These are phyloP conservation scores for Avena sativa DNA, from an alignment of 176 grass and related monocot species.

Conservation along the genomic window DNA sequence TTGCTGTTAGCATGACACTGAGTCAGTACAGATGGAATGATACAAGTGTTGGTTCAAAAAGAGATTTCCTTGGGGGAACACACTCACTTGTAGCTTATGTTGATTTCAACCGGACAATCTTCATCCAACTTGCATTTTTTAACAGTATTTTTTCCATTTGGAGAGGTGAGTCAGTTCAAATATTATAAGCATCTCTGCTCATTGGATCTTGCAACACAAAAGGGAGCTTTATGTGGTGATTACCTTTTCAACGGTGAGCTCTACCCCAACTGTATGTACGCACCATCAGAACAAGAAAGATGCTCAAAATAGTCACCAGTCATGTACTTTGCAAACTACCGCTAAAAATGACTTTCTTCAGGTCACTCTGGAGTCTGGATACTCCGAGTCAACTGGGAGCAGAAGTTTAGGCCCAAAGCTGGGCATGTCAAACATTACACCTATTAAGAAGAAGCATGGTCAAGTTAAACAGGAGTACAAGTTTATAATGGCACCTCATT, in stretches of 20 bases:
- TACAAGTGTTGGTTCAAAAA: not conserved
- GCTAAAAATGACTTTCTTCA: not conserved
- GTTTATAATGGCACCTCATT: not conserved
- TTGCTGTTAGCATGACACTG: too few species aligned
- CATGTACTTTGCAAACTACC: not conserved
- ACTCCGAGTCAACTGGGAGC: not conserved
- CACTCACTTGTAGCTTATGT: not conserved
- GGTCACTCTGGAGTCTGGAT: not conserved
- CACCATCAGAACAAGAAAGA: not conserved
- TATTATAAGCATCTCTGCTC: too few species aligned
- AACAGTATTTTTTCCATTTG: too few species aligned
- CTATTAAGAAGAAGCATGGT: not conserved
- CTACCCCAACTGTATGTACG: not conserved
- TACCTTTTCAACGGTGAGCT: not conserved
- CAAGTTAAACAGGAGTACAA: not conserved
- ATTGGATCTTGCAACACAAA: not conserved
- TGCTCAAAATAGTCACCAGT: not conserved
- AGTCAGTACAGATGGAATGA: not conserved
- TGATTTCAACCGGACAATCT: not conserved
- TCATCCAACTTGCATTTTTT: too few species aligned
- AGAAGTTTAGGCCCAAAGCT: not conserved
- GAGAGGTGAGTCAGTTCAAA: too few species aligned
- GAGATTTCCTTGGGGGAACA: not conserved
- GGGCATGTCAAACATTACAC: not conserved
- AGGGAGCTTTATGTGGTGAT: not conserved